A percentile compares a stretch with the other conserved stretches of the same genome.
Conservation (phyloP, 2,329 filamentous ascomycete genomes). For the Arthrobotrys sphaeroides region DNA sequence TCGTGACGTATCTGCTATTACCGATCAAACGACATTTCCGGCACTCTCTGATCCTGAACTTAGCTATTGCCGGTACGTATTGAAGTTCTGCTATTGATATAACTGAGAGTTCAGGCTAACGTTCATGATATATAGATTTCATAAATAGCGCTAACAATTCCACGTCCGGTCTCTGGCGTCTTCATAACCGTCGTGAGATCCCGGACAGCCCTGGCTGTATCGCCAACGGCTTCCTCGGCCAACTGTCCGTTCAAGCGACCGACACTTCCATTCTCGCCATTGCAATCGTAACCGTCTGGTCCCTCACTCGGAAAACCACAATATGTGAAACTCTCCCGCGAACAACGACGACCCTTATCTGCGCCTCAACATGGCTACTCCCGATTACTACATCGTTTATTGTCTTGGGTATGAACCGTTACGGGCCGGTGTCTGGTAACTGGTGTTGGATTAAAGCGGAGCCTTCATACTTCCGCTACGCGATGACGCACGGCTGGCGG, state of each 20-base stretch:
- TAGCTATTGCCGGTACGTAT: slow-evolving; percentile 50
- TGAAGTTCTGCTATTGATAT: no score
- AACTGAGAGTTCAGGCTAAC: no score
- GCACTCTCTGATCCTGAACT: slow-evolving; percentile 52
- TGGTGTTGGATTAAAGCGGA: slow-evolving; percentile 65
- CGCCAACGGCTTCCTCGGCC: slow-evolving; percentile 64
- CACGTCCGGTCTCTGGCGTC: slow-evolving; percentile 61
- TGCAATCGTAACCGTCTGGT: slow-evolving; percentile 62
- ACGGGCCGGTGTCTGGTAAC: slow-evolving; percentile 63
- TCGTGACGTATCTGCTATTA: slow-evolving; percentile 48
- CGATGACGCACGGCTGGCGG: slow-evolving; percentile 64
- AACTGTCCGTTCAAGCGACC: slow-evolving; percentile 64
- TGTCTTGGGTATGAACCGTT: slow-evolving; percentile 58
- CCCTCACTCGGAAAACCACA: slow-evolving; percentile 60
- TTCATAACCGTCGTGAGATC: slow-evolving; percentile 58
- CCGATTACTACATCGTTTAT: slow-evolving; percentile 61
- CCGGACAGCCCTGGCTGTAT: slow-evolving; percentile 60
- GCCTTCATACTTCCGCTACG: slow-evolving; percentile 63
- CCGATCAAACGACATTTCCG: slow-evolving; percentile 53
- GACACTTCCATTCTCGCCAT: slow-evolving; percentile 64
- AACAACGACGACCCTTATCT: slow-evolving; percentile 58
- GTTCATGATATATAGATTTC: slow-evolving; percentile 59
- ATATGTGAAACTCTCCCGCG: slow-evolving; percentile 37
- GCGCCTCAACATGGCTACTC: slow-evolving; percentile 62
- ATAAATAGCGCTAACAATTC: slow-evolving; percentile 64